Percentiles rank a stretch among this genome's conserved stretches.
Evolutionary conservation across 2,329 filamentous ascomycete genomes (phyloP).

Genomic region (Epichloe sibirici): DNA sequence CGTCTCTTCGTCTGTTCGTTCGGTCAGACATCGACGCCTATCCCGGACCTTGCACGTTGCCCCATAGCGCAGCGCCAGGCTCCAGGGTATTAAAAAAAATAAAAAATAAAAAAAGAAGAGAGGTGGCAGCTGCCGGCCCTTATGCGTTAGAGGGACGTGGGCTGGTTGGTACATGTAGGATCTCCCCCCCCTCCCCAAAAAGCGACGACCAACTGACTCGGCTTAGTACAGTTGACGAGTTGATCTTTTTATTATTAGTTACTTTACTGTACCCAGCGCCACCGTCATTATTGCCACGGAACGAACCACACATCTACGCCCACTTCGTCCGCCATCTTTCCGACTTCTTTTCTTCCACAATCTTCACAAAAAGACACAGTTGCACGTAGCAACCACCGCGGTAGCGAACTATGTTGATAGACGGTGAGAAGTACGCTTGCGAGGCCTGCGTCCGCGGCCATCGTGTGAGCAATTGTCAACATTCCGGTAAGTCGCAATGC

Average conservation of each 20-base stretch:
- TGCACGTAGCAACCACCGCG: neutral
- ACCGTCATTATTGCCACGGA: slow-evolving; percentile 2
- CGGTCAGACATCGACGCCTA: neutral
- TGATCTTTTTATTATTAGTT: neutral
- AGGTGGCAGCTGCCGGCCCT: slow-evolving; percentile 2
- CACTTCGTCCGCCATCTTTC: neutral
- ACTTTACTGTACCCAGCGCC: neutral
- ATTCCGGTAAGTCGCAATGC: slow-evolving; percentile 59
- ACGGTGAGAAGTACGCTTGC: slow-evolving; percentile 97
- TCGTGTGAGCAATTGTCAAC: slow-evolving; percentile 96
- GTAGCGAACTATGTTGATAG: slow-evolving; percentile 54
- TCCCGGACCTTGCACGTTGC: neutral
- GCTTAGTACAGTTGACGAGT: neutral
- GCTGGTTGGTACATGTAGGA: neutral
- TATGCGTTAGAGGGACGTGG: neutral
- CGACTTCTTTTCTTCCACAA: slow-evolving; percentile 1
- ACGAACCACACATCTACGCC: slow-evolving; percentile 3
- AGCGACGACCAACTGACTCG: slow-evolving; percentile 4
- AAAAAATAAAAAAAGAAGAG: neutral
- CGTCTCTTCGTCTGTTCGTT: neutral
- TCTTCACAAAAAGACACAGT: neutral
- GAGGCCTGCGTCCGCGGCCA: slow-evolving; percentile 97
- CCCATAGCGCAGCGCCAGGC: slow-evolving; percentile 1
- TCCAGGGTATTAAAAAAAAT: neutral
- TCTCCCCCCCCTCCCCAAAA: neutral